Conservation (phyloP, 352 stramenopile species). For the Peronospora farinosa region DNA sequence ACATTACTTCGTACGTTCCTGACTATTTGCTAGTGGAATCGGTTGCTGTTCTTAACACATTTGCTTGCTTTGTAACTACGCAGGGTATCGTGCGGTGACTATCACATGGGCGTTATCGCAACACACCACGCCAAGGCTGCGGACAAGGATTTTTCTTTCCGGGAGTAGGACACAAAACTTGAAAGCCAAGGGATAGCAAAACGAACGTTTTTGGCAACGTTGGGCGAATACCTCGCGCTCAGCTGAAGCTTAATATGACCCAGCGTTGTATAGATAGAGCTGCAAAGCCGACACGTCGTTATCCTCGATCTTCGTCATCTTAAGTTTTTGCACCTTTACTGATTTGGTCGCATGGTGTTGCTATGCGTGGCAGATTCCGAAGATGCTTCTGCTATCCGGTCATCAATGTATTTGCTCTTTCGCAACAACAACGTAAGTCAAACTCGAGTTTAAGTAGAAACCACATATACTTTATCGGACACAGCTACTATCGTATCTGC, state of each 20-base stretch:
- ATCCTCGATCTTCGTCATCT: constrained; percentile 21
- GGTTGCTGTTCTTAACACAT: constrained; percentile 5
- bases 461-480: not conserved
- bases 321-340: constrained; percentile 2
- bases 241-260: not conserved
- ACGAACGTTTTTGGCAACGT: constrained; percentile 7
- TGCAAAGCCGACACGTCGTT: constrained; percentile 10
- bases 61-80: constrained; percentile 1
- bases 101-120: constrained; percentile 82
- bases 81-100: constrained; percentile 79
- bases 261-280: not conserved
- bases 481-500: too few relatives aligned
- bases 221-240: constrained; percentile 6
- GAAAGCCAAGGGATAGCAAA: constrained; percentile 7
- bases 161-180: constrained; percentile 28
- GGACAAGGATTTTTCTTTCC: constrained; percentile 82
- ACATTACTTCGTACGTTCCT: constrained; percentile 55
- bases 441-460: not conserved
- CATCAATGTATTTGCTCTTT: not conserved
- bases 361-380: constrained; percentile 14
- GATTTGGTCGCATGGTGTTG: constrained; percentile 13
- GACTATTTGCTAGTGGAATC: not conserved
- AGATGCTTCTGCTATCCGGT: constrained; percentile 16
- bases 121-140: constrained; percentile 58
- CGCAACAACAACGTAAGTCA: not conserved